Evolutionary conservation across 805 yeast species (phyloP), one percentile per base, ranked within the genome.

Genomic region (Teunomyces funiuensis): DNA sequence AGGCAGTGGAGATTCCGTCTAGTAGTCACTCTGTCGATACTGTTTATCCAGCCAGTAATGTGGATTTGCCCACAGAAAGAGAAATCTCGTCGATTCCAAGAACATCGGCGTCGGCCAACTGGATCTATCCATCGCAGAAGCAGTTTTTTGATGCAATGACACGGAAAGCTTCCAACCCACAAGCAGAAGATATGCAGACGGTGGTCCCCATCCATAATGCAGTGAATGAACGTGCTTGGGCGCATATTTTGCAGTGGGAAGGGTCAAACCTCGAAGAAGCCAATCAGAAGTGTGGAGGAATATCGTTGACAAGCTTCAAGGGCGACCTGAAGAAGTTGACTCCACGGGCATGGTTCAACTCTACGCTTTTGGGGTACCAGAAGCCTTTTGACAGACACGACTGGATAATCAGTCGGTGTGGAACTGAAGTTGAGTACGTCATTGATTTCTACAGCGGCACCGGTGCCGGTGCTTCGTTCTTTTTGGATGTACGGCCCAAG

Each of bases 381-480:
- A 76, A 76, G 46, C 99, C 99, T 0, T 91, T 91, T 65, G 99
- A 91, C 64, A 77, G 99, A 54, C 99, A 91, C 59, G 99, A 91
- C 63, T 91, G 99, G 99, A 71, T 76, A 5, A 76, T 91, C 8
- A 82, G 85, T 53, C 70, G 97, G 40, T 88, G 97, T 61, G 98
- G 98, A 3, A 75, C 68, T 16, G 74, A 77, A 38, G 76, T 91
- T 15, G 97, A 88, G 37, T 91, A 91, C 54, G 97, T 91, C 33
- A 91, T 91, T 55, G 99, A 91, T 61, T 91, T 89, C 59, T 91
- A 91, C 63, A 60, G 79, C 9, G 54, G 53, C 9, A 31, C 36
- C n/a, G 57, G 55, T 5, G 46, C 41, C 14, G 76, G 74, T 40
- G 72, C 80, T 6, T 73, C 82, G 45, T 86, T 93, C 44, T 85